phyloP scores from a whole-genome alignment of 257 asterid species.

The Rubia yunnanensis region DNA sequence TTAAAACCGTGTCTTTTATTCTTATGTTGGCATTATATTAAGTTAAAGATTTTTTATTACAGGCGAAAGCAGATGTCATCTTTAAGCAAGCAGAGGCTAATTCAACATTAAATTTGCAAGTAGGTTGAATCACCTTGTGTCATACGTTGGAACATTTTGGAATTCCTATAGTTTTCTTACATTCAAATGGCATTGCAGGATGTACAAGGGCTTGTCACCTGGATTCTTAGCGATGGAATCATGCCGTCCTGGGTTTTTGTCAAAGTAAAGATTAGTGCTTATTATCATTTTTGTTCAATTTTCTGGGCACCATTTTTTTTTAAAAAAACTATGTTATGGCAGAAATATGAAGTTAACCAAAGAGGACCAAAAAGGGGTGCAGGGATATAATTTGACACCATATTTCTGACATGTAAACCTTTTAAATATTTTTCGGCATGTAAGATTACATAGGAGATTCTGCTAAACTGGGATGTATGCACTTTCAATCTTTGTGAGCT shows the following conservation, averaged over 20 bases:
- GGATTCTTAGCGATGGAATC: slow-evolving; percentile 95
- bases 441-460: background rate
- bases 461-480: background rate
- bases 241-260: slow-evolving; percentile 97
- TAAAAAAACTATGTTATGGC: background rate
- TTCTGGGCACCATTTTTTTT: no score
- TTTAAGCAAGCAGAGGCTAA: slow-evolving; percentile 66
- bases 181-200: slow-evolving; percentile 42
- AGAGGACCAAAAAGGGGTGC: background rate
- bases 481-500: background rate
- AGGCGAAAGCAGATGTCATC: slow-evolving; percentile 73
- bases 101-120: slow-evolving; percentile 66
- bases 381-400: background rate
- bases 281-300: background rate
- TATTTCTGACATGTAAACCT: background rate
- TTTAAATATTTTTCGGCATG: background rate
- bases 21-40: background rate
- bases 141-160: background rate
- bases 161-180: background rate
- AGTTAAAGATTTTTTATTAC: slow-evolving; percentile 22
- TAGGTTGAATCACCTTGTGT: slow-evolving; percentile 19
- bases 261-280: slow-evolving; percentile 40
- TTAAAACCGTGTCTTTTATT: background rate
- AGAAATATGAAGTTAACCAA: background rate
- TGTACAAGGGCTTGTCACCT: slow-evolving; percentile 85